phyloP scores from a whole-genome alignment of 176 grass and related monocot genomes.

The Oryza brachyantha region DNA sequence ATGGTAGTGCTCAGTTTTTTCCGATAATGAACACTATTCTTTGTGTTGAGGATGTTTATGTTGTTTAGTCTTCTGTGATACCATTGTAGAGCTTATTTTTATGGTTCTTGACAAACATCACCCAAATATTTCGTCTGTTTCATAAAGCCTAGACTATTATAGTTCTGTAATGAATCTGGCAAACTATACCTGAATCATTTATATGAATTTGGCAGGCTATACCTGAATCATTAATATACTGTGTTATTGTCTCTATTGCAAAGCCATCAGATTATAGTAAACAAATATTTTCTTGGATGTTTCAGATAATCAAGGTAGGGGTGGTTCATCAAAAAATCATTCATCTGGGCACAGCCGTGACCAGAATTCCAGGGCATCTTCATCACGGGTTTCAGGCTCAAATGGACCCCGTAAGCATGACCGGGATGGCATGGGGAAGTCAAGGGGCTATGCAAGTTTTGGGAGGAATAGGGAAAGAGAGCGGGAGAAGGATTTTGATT shows the following conservation, averaged over 20 bases:
- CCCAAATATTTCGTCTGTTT: slow-evolving; percentile 6
- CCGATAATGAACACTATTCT: background rate
- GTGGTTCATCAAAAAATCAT: slow-evolving; percentile 40
- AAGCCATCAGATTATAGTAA: slow-evolving; percentile 9
- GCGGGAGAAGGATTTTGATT: slow-evolving; percentile 48
- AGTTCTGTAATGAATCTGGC: slow-evolving; percentile 1
- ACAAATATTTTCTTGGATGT: slow-evolving; percentile 22
- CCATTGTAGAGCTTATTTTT: too few relatives aligned
- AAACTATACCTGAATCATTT: slow-evolving; percentile 21
- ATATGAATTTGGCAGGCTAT: too few relatives aligned
- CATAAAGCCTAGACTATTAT: background rate
- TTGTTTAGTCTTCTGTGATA: too few relatives aligned
- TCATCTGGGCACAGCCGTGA: slow-evolving; percentile 32
- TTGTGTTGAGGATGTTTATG: background rate
- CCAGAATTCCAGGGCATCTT: slow-evolving; percentile 31
- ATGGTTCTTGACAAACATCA: background rate
- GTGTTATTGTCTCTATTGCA: slow-evolving; percentile 24
- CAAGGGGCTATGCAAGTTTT: slow-evolving; percentile 61
- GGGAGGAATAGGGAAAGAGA: slow-evolving; percentile 53
- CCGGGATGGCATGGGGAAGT: slow-evolving; percentile 40
- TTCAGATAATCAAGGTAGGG: slow-evolving; percentile 49
- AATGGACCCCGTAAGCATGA: slow-evolving; percentile 43
- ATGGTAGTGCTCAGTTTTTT: background rate
- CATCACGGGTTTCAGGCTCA: slow-evolving; percentile 40
- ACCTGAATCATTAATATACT: slow-evolving; percentile 17